phyloP scores from a whole-genome alignment of 2,329 filamentous ascomycete genomes.

The Capronia coronata region DNA sequence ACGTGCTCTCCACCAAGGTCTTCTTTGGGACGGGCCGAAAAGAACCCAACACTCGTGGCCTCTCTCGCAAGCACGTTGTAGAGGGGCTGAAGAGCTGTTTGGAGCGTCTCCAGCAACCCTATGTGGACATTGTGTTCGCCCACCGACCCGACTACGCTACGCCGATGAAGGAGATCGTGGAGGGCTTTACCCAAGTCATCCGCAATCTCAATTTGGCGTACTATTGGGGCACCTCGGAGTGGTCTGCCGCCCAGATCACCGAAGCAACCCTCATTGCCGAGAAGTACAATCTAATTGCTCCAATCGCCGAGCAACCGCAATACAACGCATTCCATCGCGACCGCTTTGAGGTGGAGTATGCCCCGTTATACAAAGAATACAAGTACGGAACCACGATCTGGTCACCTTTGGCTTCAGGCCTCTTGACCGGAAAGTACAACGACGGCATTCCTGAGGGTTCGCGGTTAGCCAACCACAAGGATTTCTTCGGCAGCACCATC shows the following conservation, averaged over 20 bases:
- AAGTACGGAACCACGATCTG: slow-evolving; percentile 59
- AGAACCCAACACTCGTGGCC: slow-evolving; percentile 56
- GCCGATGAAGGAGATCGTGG: slow-evolving; percentile 64
- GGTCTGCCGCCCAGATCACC: slow-evolving; percentile 60
- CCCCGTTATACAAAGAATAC: slow-evolving; percentile 53
- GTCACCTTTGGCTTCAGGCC: slow-evolving; percentile 54
- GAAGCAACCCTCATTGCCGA: slow-evolving; percentile 50
- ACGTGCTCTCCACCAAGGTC: slow-evolving; percentile 53
- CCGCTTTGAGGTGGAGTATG: slow-evolving; percentile 59
- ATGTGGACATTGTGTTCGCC: slow-evolving; percentile 64
- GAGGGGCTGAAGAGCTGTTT: slow-evolving; percentile 59
- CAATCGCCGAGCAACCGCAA: slow-evolving; percentile 60
- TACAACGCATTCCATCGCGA: slow-evolving; percentile 59
- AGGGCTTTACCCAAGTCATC: slow-evolving; percentile 65
- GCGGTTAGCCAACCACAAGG: slow-evolving; percentile 50
- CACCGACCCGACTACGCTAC: slow-evolving; percentile 57
- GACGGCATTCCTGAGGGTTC: slow-evolving; percentile 54
- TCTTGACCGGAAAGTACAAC: slow-evolving; percentile 63
- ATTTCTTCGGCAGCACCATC: slow-evolving; percentile 48
- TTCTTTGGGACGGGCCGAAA: slow-evolving; percentile 38
- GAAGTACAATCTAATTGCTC: slow-evolving; percentile 55
- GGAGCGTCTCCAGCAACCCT: slow-evolving; percentile 56
- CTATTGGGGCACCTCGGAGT: slow-evolving; percentile 66
- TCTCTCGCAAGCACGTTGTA: slow-evolving; percentile 63
- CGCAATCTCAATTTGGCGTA: slow-evolving; percentile 57